A percentile compares a stretch with the other conserved stretches of the same genome.
Evolutionary conservation across 305 asterid genomes (phyloP).

Genomic region (Striga hermonthica): DNA sequence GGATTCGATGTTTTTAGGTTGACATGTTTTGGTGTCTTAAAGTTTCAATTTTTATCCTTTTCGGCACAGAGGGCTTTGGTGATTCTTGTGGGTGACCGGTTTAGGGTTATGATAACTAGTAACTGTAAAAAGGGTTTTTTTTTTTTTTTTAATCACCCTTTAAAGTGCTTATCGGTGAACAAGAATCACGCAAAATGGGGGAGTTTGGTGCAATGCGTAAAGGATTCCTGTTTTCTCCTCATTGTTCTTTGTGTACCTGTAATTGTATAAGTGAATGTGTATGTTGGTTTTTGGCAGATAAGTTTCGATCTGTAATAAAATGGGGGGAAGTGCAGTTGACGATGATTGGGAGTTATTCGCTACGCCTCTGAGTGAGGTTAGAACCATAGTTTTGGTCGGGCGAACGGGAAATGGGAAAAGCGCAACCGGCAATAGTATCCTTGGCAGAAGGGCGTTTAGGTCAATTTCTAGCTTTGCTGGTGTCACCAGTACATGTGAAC

Average conservation of each 20-base stretch:
- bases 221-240: background rate
- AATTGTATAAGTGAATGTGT: conserved; percentile 1
- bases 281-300: conserved; percentile 31
- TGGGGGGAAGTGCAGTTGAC: conserved; percentile 61
- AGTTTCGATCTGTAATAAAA: conserved; percentile 24
- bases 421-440: conserved; percentile 73
- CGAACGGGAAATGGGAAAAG: conserved; percentile 79
- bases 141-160: background rate
- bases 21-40: too few species aligned
- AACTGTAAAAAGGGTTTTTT: too few species aligned
- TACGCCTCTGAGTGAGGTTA: conserved; percentile 39
- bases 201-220: background rate
- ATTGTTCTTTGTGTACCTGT: too few species aligned
- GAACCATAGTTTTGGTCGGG: conserved; percentile 60
- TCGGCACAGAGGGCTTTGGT: too few species aligned
- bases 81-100: too few species aligned
- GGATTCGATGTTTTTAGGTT: too few species aligned
- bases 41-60: too few species aligned
- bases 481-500: conserved; percentile 62
- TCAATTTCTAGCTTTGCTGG: conserved; percentile 54
- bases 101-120: too few species aligned
- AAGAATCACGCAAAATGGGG: too few species aligned
- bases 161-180: too few species aligned
- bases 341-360: conserved; percentile 58
- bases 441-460: conserved; percentile 47